phyloP scores from a whole-genome alignment of 306 rosid species.

The Vicia villosa region DNA sequence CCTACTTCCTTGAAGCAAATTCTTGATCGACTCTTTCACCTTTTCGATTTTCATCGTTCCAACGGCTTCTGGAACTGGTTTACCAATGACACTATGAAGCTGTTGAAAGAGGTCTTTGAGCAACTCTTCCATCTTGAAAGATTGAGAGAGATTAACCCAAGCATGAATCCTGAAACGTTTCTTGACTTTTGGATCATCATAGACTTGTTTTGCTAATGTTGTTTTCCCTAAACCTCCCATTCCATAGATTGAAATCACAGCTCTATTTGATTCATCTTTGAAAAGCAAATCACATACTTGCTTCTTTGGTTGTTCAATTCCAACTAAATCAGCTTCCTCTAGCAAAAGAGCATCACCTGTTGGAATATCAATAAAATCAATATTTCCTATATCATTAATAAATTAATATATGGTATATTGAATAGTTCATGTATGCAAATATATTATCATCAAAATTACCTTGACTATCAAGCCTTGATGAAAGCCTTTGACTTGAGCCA shows the following conservation, averaged over 20 bases:
- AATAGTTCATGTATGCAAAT: not conserved
- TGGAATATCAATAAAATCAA: not conserved
- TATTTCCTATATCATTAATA: not conserved
- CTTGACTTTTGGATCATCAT: constrained; percentile 51
- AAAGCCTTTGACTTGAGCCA: constrained; percentile 16
- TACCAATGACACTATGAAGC: constrained; percentile 47
- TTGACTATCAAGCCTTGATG: constrained; percentile 45
- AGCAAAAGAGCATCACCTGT: constrained; percentile 61
- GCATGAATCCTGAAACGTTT: constrained; percentile 52
- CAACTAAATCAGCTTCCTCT: constrained; percentile 66
- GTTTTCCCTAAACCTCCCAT: constrained; percentile 70
- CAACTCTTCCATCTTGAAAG: constrained; percentile 41
- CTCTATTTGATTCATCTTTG: constrained; percentile 42
- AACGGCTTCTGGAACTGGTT: constrained; percentile 48
- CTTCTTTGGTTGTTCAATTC: constrained; percentile 55
- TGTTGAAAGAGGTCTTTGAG: constrained; percentile 51
- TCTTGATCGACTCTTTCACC: constrained; percentile 44
- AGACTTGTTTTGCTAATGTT: constrained; percentile 58
- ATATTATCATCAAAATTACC: not conserved
- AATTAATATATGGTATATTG: not conserved
- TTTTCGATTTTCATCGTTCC: constrained; percentile 42
- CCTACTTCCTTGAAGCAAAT: constrained; percentile 44
- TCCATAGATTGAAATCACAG: constrained; percentile 51
- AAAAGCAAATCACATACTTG: constrained; percentile 47
- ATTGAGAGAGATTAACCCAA: constrained; percentile 50